These are phyloP conservation scores for Epichloe amarillans DNA, from an alignment of 2,329 filamentous ascomycete species.

Conservation along the genomic window DNA sequence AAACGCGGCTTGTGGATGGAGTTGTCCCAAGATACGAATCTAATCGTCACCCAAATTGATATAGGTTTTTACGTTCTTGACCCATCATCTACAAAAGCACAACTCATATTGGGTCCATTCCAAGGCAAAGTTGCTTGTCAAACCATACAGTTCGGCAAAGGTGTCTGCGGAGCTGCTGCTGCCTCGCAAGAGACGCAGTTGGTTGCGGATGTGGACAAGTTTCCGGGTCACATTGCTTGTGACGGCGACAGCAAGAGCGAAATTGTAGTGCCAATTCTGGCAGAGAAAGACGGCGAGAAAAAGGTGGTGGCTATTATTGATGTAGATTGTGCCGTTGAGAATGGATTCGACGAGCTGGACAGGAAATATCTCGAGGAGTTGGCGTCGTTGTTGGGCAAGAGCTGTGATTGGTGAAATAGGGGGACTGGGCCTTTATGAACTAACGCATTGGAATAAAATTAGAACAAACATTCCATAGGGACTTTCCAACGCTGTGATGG, in stretches of 20 bases:
- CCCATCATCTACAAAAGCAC: conserved; percentile 25
- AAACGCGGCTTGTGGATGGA: background rate
- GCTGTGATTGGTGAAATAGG: conserved; percentile 48
- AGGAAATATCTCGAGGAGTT: conserved; percentile 51
- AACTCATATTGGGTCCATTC: conserved; percentile 67
- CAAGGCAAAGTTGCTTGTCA: conserved; percentile 73
- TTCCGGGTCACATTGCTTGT: conserved; percentile 73
- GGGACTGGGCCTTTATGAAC: background rate
- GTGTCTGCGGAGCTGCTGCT: conserved; percentile 65
- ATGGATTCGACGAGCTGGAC: conserved; percentile 60
- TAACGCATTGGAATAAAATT: background rate
- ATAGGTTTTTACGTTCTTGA: conserved; percentile 63
- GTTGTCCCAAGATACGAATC: background rate
- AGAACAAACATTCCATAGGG: background rate
- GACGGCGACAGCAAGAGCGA: conserved; percentile 65
- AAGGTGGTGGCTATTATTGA: conserved; percentile 65
- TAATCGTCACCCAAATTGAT: background rate
- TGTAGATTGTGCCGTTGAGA: conserved; percentile 55
- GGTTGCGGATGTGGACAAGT: conserved; percentile 55
- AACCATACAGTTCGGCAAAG: conserved; percentile 56
- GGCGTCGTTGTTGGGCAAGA: conserved; percentile 41
- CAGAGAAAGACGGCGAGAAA: conserved; percentile 15
- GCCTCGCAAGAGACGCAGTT: conserved; percentile 47
- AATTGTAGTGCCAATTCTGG: conserved; percentile 63
- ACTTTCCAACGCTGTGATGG: background rate